A percentile compares a stretch with the other conserved stretches of the same genome.
phyloP scores from a whole-genome alignment of 2,329 filamentous ascomycete species.

The Curvularia hawaiiensis region DNA sequence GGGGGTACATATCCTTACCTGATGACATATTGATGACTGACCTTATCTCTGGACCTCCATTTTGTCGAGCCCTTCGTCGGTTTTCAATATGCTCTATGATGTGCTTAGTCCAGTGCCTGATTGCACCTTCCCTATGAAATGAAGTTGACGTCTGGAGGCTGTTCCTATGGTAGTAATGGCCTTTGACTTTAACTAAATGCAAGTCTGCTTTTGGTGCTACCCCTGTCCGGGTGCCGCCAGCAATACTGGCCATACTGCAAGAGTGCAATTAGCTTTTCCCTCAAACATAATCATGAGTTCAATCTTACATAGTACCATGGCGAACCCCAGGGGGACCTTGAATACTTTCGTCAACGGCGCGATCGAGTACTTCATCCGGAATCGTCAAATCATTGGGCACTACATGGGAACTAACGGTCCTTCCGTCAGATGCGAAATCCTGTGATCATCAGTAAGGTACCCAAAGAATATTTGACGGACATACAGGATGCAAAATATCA shows the following conservation, averaged over 20 bases:
- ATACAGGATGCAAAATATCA: conserved; percentile 7
- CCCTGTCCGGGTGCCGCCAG: background rate
- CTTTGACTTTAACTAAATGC: background rate
- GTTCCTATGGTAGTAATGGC: background rate
- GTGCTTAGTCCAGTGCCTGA: background rate
- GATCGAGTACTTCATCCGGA: background rate
- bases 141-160: background rate
- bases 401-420: background rate
- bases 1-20: conserved; percentile 1
- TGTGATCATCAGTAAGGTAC: background rate
- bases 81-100: background rate
- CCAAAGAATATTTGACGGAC: background rate
- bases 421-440: background rate
- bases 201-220: conserved; percentile 1
- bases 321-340: background rate
- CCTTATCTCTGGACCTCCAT: background rate
- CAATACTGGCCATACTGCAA: background rate
- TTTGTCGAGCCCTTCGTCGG: background rate
- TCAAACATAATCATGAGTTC: background rate
- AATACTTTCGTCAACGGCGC: background rate
- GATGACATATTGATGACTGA: conserved; percentile 21
- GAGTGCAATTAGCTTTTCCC: background rate
- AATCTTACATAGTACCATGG: background rate
- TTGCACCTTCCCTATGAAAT: background rate
- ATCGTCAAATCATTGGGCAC: background rate